These are phyloP conservation scores for Peronospora farinosa DNA, from an alignment of 352 stramenopile genomes.

Conservation along the genomic window DNA sequence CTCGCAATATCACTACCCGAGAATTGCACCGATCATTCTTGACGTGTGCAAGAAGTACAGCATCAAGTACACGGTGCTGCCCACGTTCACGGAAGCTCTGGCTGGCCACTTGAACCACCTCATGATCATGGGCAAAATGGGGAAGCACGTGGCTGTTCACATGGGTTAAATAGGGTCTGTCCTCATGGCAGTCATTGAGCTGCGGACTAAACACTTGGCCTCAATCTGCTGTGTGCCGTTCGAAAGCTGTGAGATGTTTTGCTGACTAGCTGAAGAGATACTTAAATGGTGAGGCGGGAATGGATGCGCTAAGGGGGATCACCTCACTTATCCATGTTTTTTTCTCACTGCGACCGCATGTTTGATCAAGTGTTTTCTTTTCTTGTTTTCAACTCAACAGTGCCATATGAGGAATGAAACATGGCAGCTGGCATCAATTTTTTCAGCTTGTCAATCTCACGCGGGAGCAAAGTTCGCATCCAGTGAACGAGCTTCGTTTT, in stretches of 20 bases:
- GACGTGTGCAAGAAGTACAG: conserved; percentile 91
- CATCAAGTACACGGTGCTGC: conserved; percentile 87
- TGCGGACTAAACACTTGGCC: not conserved
- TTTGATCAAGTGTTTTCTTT: too few species aligned
- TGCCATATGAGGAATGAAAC: too few species aligned
- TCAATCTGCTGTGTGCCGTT: conserved; percentile 2
- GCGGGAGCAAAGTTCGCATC: too few species aligned
- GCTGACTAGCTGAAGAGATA: not conserved
- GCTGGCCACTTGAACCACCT: conserved; percentile 86
- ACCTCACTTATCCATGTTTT: too few species aligned
- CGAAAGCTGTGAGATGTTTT: not conserved
- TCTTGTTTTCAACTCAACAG: too few species aligned
- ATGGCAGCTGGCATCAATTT: too few species aligned
- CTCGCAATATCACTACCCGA: conserved; percentile 91
- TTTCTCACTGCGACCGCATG: too few species aligned
- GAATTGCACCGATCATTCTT: conserved; percentile 90
- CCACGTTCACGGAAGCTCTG: conserved; percentile 74
- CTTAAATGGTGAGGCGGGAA: too few species aligned
- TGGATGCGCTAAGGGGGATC: too few species aligned
- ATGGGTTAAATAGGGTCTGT: conserved; percentile 61
- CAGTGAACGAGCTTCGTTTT: too few species aligned
- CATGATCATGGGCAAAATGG: conserved; percentile 82
- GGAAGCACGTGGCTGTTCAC: conserved; percentile 71
- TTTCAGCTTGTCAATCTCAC: too few species aligned
- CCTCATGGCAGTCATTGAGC: not conserved